phyloP scores from a whole-genome alignment of 208 protist genomes.

The Acanthamoeba lugdunensis region DNA sequence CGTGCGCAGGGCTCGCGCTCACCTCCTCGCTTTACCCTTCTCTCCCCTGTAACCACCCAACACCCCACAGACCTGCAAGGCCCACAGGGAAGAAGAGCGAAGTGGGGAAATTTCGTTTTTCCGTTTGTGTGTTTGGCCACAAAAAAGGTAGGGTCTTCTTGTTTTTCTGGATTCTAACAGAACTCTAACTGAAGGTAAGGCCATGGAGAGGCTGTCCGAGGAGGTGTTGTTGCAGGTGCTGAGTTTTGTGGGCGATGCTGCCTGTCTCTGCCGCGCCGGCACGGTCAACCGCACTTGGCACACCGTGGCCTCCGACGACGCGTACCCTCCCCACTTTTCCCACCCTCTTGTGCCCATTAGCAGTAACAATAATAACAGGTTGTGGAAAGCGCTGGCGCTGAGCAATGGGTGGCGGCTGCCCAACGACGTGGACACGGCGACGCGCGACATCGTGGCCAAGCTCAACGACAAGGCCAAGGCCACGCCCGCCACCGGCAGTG shows the following conservation, averaged over 20 bases:
- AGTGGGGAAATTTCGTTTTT: too few relatives aligned
- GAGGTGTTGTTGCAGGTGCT: neutral
- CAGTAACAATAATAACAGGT: neutral
- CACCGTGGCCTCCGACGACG: neutral
- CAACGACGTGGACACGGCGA: neutral
- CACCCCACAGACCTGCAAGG: too few relatives aligned
- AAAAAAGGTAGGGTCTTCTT: too few relatives aligned
- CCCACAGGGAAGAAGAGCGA: too few relatives aligned
- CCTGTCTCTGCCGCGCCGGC: neutral
- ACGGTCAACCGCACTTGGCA: conserved; percentile 12
- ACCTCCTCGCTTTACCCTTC: neutral
- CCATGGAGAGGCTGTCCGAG: conserved; percentile 12
- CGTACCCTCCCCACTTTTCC: neutral
- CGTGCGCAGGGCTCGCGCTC: neutral
- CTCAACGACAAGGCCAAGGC: neutral
- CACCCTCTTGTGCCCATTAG: neutral
- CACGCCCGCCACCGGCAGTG: neutral
- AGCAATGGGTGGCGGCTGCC: neutral
- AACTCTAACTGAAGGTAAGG: too few relatives aligned
- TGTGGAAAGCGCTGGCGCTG: neutral
- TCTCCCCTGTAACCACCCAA: too few relatives aligned
- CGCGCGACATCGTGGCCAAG: neutral
- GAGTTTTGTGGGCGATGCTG: neutral
- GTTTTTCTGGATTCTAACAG: too few relatives aligned
- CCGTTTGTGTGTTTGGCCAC: too few relatives aligned